phyloP scores from a whole-genome alignment of 2,329 filamentous ascomycete genomes.

The Escovopsis sp. region DNA sequence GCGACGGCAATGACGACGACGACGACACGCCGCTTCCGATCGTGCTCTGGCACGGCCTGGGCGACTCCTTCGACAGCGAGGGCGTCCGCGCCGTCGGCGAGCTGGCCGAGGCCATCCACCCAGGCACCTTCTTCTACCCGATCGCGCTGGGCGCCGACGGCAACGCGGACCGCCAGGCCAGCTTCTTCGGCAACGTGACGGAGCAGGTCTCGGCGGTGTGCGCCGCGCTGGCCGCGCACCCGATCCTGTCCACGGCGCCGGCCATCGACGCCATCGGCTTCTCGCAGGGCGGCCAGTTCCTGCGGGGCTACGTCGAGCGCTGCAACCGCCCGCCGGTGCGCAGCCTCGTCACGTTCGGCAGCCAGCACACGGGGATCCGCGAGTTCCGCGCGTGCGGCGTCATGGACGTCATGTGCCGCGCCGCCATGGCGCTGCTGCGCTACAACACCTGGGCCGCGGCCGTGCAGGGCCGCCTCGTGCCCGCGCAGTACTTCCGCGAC shows the following conservation, averaged over 20 bases:
- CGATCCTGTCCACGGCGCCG: constrained; percentile 66
- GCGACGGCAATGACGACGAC: constrained; percentile 19
- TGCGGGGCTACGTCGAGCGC: constrained; percentile 78
- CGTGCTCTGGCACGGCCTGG: constrained; percentile 82
- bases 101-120: constrained; percentile 59
- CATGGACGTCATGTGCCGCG: constrained; percentile 67
- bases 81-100: constrained; percentile 57
- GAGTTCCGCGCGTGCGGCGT: constrained; percentile 61
- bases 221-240: constrained; percentile 56
- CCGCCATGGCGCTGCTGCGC: constrained; percentile 62
- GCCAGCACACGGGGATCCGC: constrained; percentile 82
- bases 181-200: constrained; percentile 84
- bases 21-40: constrained; percentile 66
- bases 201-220: constrained; percentile 66
- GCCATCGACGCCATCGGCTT: constrained; percentile 87
- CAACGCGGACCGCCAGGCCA: constrained; percentile 59
- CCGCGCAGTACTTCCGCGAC: constrained; percentile 88
- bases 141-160: constrained; percentile 56
- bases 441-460: constrained; percentile 67
- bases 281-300: constrained; percentile 89
- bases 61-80: constrained; percentile 60
- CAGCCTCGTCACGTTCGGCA: constrained; percentile 76
- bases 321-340: constrained; percentile 65
- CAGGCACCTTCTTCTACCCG: constrained; percentile 72
- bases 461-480: constrained; percentile 69